Evolutionary conservation across 1,284 basidiomycete genomes (phyloP), one percentile per base, ranked within the genome.

Genomic region (Volvariella surrecta): DNA sequence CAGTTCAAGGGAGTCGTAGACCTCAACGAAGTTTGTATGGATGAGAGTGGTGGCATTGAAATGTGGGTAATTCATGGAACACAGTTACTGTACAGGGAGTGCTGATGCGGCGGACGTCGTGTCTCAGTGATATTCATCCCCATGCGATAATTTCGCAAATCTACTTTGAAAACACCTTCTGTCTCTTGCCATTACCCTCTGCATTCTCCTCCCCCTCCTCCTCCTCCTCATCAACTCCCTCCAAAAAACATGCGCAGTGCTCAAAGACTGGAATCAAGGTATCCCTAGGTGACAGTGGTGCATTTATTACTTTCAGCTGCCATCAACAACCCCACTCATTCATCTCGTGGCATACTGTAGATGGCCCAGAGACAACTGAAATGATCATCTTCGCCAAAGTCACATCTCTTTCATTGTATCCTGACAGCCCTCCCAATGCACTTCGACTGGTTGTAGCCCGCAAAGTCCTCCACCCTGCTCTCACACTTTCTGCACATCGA

Each of bases 101-200:
- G n/a, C n/a, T n/a, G n/a, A n/a, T n/a, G n/a, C n/a, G n/a, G n/a
- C n/a, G n/a, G n/a, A n/a, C n/a, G n/a, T n/a, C n/a, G n/a, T n/a
- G n/a, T n/a, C 34, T 30, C 47, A 87, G 83, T 61, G 79, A 86
- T 50, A 73, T 88, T 7, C 81, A 88, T 49, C 79, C 80, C 3
- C 64, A 66, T n/a, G 78, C 82, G 7, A 65, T 67, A 2, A 53
- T 88, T 32, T 78, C 75, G 1, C 67, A 64, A 37, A 64, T 79
- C 3, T 86, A 82, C 55, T 82, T 88, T 47, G 79, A 85, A 57
- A 82, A 82, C 47, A 68, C 68, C 1, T 71, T 88, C 45, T 84
- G 82, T 56, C 55, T 80, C 1, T 53, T 61, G 4, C 64, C 69
- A 2, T 68, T 77, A 19, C 48, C 62, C 7, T 56, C 58, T 9